A percentile compares a stretch with the other conserved stretches of the same genome.
These are phyloP conservation scores for Plasmodium coatneyi DNA, from an alignment of 169 alveolate genomes.

Conservation along the genomic window DNA sequence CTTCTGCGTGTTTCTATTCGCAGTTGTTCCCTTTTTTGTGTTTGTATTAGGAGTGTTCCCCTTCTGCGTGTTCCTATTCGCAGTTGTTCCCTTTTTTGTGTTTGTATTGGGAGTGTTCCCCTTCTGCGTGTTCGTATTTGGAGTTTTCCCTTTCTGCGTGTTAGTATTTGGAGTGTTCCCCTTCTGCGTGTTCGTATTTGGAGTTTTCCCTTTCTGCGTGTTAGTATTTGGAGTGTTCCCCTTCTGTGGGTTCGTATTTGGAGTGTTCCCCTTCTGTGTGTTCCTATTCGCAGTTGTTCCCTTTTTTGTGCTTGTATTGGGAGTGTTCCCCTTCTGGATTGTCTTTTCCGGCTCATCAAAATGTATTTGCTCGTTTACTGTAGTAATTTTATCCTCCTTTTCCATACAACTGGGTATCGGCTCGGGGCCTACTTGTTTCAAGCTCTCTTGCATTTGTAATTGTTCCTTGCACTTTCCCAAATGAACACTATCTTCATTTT, in stretches of 20 bases:
- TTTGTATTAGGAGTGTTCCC: background rate
- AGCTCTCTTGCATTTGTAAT: background rate
- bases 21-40: too few species aligned
- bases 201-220: too few species aligned
- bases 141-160: too few species aligned
- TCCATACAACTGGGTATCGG: background rate
- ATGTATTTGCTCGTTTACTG: background rate
- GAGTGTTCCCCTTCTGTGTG: too few species aligned
- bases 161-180: background rate
- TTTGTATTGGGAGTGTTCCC: background rate
- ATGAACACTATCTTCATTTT: background rate
- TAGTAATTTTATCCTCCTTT: background rate
- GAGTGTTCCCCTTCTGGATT: background rate
- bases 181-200: background rate
- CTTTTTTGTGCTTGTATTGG: background rate
- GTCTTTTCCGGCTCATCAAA: background rate
- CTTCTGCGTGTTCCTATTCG: background rate
- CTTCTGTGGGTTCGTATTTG: too few species aligned
- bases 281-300: too few species aligned
- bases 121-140: background rate
- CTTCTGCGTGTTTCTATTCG: too few species aligned
- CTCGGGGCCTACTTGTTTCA: background rate
- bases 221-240: too few species aligned
- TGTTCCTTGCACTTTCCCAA: background rate
- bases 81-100: too few species aligned